phyloP scores from a whole-genome alignment of 192 early-diverging fungal species.

The Umbelopsis sp. region DNA sequence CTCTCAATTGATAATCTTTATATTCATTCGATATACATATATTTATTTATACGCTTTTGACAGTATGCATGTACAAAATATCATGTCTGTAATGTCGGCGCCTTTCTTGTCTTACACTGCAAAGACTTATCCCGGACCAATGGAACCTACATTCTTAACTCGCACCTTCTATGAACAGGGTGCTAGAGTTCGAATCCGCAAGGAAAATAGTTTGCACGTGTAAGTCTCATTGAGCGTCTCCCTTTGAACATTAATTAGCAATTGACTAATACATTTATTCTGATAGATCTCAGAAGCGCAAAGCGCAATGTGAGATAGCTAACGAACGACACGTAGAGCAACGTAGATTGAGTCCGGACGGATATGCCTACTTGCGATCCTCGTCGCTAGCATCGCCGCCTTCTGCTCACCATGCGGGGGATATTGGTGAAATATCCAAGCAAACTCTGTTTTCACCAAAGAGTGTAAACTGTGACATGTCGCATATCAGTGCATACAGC shows the following conservation, averaged over 20 bases:
- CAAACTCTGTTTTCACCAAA: not conserved
- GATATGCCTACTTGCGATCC: not conserved
- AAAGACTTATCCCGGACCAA: slow-evolving; percentile 91
- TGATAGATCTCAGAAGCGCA: not conserved
- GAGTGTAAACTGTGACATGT: not conserved
- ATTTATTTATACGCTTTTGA: slow-evolving; percentile 11
- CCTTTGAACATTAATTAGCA: not conserved
- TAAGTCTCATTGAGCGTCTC: slow-evolving; percentile 6
- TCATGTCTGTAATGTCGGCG: slow-evolving; percentile 69
- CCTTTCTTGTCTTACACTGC: slow-evolving; percentile 81
- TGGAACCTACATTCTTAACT: slow-evolving; percentile 86
- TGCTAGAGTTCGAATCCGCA: slow-evolving; percentile 89
- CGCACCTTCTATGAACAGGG: slow-evolving; percentile 94
- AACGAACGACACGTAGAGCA: not conserved
- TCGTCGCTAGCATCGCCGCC: not conserved
- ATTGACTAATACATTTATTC: not conserved
- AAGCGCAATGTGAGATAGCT: not conserved
- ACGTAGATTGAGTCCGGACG: not conserved
- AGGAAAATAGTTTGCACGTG: slow-evolving; percentile 66
- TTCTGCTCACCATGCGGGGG: not conserved
- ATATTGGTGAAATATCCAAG: not conserved
- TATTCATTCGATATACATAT: not conserved
- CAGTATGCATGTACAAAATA: slow-evolving; percentile 27
- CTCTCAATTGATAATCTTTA: not conserved
- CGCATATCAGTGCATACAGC: not conserved